These are phyloP conservation scores for Fraxinus sp. DNA, from an alignment of 305 asterid species.

Conservation along the genomic window DNA sequence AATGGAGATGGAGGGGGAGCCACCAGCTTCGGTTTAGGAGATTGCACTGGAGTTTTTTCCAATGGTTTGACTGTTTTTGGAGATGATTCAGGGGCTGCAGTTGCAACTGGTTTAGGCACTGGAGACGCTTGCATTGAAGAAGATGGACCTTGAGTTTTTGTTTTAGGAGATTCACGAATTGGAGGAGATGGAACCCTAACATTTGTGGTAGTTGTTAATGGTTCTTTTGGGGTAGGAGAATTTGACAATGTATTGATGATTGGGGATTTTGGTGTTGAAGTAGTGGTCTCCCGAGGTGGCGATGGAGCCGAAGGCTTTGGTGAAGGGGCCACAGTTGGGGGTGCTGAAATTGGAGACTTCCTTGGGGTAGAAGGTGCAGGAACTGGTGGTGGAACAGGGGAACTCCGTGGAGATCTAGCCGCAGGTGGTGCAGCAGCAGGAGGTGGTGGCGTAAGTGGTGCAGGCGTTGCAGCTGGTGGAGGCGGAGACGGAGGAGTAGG, in stretches of 20 bases:
- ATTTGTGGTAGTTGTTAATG: slow-evolving; percentile 6
- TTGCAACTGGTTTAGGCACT: slow-evolving; percentile 6
- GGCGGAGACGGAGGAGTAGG: slow-evolving; percentile 26
- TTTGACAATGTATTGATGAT: neutral
- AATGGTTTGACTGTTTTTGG: slow-evolving; percentile 42
- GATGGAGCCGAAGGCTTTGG: slow-evolving; percentile 16
- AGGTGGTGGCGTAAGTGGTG: neutral
- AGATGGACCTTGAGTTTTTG: slow-evolving; percentile 28
- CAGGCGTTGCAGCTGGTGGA: slow-evolving; percentile 11
- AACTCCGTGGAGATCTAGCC: neutral
- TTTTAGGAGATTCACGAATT: slow-evolving; percentile 30
- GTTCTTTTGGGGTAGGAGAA: slow-evolving; percentile 26
- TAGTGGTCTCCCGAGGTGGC: slow-evolving; percentile 6
- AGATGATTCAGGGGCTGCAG: slow-evolving; percentile 18
- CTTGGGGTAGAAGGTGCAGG: slow-evolving; percentile 7
- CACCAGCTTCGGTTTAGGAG: slow-evolving; percentile 31
- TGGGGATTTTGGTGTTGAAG: slow-evolving; percentile 20
- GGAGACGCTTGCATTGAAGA: slow-evolving; percentile 31
- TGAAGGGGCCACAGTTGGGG: slow-evolving; percentile 8
- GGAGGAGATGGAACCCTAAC: slow-evolving; percentile 13
- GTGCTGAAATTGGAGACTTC: slow-evolving; percentile 13
- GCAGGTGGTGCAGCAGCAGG: slow-evolving; percentile 9
- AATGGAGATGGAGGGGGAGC: slow-evolving; percentile 61
- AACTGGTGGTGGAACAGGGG: slow-evolving; percentile 15
- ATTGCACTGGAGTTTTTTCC: slow-evolving; percentile 31